These are phyloP conservation scores for Agastache rugosa DNA, from an alignment of 257 asterid genomes.

Conservation along the genomic window DNA sequence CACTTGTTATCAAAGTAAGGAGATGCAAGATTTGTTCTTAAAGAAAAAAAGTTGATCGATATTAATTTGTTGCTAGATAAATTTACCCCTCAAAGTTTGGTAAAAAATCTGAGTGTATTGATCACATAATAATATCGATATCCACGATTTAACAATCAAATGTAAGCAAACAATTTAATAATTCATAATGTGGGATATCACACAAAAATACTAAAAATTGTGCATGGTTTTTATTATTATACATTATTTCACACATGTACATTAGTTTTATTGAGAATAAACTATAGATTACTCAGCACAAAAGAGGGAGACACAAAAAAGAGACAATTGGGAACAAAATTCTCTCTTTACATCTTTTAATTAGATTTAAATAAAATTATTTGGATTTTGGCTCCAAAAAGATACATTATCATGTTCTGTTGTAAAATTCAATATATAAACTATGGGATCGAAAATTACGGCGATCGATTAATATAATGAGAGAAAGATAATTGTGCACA, in stretches of 20 bases:
- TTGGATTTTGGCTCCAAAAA: background rate
- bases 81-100: background rate
- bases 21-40: background rate
- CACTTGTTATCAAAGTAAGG: background rate
- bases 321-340: background rate
- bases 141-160: background rate
- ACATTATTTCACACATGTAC: background rate
- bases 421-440: background rate
- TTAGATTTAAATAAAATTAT: background rate
- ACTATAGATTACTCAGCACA: background rate
- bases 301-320: background rate
- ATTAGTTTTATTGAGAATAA: background rate
- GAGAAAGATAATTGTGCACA: constrained; percentile 26
- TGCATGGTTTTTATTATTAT: too few relatives aligned
- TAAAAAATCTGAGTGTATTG: background rate
- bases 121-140: background rate
- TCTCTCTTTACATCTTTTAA: background rate
- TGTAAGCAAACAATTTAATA: background rate
- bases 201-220: too few relatives aligned
- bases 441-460: background rate
- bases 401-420: background rate
- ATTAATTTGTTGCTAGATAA: background rate
- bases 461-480: background rate
- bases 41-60: background rate
- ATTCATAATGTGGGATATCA: background rate